A percentile compares a stretch with the other conserved stretches of the same genome.
Conservation (phyloP, 352 stramenopile species). For the Globisporangium barbulae region DNA sequence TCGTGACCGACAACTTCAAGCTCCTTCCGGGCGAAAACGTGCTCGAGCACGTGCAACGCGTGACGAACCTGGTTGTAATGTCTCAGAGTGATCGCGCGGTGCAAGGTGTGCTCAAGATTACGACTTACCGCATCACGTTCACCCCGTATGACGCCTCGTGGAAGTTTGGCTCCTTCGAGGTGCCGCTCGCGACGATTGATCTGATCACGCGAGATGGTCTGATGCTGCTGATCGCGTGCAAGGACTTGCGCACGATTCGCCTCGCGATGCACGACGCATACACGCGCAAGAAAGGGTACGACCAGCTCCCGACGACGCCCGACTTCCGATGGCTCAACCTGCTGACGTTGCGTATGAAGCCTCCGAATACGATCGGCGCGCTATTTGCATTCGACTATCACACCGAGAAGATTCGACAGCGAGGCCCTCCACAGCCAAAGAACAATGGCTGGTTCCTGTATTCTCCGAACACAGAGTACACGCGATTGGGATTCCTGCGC, state of each 20-base stretch:
- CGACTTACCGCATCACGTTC: slow-evolving; percentile 79
- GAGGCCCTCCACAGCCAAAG: slow-evolving; percentile 33
- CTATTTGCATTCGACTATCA: slow-evolving; percentile 86
- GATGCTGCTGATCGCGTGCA: slow-evolving; percentile 79
- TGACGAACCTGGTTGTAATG: slow-evolving; percentile 85
- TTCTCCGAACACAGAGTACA: slow-evolving; percentile 77
- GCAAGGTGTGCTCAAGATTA: slow-evolving; percentile 85
- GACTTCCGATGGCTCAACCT: slow-evolving; percentile 81
- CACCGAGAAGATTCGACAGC: slow-evolving; percentile 55
- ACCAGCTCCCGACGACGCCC: slow-evolving; percentile 69
- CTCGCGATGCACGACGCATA: slow-evolving; percentile 86
- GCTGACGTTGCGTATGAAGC: slow-evolving; percentile 76
- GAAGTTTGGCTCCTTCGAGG: slow-evolving; percentile 84
- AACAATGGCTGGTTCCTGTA: slow-evolving; percentile 85
- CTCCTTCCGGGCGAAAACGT: slow-evolving; percentile 65
- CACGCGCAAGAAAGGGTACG: slow-evolving; percentile 76
- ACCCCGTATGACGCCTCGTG: slow-evolving; percentile 81
- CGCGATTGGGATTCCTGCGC: slow-evolving; percentile 75
- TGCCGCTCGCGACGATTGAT: slow-evolving; percentile 75
- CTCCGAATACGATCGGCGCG: slow-evolving; percentile 63
- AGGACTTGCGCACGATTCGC: slow-evolving; percentile 75
- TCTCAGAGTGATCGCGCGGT: slow-evolving; percentile 77
- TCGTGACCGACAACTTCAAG: slow-evolving; percentile 60
- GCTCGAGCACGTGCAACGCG: slow-evolving; percentile 77
- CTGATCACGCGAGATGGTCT: slow-evolving; percentile 74